Evolutionary conservation across 176 grass and related monocot genomes (phyloP).

Genomic region (Hordeum vulgare): DNA sequence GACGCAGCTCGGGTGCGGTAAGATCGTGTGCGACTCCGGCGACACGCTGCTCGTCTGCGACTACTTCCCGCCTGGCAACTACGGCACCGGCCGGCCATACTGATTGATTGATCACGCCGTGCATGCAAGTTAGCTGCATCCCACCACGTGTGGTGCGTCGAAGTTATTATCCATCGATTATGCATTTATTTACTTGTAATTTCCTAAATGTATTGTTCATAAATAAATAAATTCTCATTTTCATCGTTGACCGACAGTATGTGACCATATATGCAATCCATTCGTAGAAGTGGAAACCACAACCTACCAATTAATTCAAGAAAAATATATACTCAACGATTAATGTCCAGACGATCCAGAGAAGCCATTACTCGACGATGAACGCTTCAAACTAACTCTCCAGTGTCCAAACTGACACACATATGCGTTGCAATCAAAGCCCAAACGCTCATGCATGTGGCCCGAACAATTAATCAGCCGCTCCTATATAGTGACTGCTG

Average conservation of each 20-base stretch:
- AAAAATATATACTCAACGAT: not conserved
- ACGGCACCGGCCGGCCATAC: constrained; percentile 35
- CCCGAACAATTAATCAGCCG: not conserved
- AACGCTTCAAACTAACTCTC: not conserved
- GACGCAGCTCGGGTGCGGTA: constrained; percentile 36
- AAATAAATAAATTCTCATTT: not conserved
- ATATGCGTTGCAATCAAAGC: not conserved
- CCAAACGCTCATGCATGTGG: not conserved
- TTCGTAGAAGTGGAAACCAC: not conserved
- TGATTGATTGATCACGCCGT: not conserved
- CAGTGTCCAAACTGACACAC: not conserved
- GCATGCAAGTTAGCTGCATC: not conserved
- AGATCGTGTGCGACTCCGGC: constrained; percentile 37
- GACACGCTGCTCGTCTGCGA: constrained; percentile 55
- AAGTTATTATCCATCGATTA: not conserved
- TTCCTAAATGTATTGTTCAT: not conserved
- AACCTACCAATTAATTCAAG: not conserved
- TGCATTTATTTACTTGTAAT: not conserved
- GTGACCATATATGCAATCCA: not conserved
- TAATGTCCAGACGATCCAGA: not conserved
- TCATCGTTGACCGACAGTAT: not conserved
- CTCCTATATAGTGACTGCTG: not conserved
- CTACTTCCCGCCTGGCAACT: constrained; percentile 66
- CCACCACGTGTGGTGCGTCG: not conserved
- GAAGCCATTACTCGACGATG: not conserved